Percentiles rank a stretch among this genome's conserved stretches.
Evolutionary conservation across 352 stramenopile species (phyloP).

Genomic region (Pythium vanterpoolii): DNA sequence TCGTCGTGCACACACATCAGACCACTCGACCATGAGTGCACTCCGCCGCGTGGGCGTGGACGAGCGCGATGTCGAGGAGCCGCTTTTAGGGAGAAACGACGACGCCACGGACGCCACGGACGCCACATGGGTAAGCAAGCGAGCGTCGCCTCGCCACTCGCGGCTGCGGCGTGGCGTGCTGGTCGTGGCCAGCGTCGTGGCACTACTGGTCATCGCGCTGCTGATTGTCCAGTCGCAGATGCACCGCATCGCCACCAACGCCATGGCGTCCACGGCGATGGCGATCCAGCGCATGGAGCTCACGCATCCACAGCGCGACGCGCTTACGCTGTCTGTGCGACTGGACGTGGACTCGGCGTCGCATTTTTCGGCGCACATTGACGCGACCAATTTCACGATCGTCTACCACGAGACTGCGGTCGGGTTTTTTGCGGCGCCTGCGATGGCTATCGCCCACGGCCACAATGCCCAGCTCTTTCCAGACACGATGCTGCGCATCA

Average conservation of each 20-base stretch:
- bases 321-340: constrained; percentile 46
- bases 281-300: constrained; percentile 57
- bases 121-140: background rate
- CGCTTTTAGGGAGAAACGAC: constrained; percentile 4
- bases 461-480: constrained; percentile 44
- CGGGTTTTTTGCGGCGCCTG: constrained; percentile 41
- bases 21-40: constrained; percentile 2
- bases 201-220: constrained; percentile 28
- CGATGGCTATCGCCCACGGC: constrained; percentile 51
- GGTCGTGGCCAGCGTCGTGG: constrained; percentile 8
- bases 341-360: constrained; percentile 49
- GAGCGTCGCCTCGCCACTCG: background rate
- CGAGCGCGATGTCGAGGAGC: constrained; percentile 19
- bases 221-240: constrained; percentile 51
- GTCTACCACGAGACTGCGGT: constrained; percentile 35
- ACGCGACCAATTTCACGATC: constrained; percentile 48
- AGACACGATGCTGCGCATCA: constrained; percentile 51
- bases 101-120: background rate
- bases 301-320: constrained; percentile 29
- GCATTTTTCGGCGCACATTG: constrained; percentile 45
- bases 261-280: constrained; percentile 63
- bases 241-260: constrained; percentile 42
- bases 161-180: constrained; percentile 7
- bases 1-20: background rate
- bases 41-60: constrained; percentile 14